Evolutionary conservation across 2,329 filamentous ascomycete species (phyloP).

Genomic region (Pseudogymnoascus sp.): DNA sequence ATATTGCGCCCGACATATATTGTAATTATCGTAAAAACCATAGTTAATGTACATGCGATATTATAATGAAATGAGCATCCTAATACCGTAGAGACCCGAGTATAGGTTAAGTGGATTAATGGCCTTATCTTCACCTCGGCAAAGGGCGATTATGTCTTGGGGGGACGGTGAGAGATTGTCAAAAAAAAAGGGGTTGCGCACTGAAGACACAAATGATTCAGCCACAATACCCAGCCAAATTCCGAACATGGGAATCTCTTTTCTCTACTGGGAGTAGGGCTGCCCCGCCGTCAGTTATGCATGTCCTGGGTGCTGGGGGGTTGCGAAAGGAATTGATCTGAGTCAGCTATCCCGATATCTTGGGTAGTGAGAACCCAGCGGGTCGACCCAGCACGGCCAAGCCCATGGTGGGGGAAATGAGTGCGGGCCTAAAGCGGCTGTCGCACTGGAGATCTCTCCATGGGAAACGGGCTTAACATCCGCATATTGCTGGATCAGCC

Average conservation of each 20-base stretch:
- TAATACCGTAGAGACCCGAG: neutral
- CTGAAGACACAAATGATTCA: neutral
- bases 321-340: neutral
- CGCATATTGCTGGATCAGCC: constrained; percentile 7
- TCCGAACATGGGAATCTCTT: neutral
- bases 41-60: constrained; percentile 4
- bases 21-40: constrained; percentile 1
- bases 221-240: neutral
- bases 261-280: neutral
- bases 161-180: neutral
- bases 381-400: neutral
- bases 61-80: neutral
- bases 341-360: constrained; percentile 8
- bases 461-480: constrained; percentile 7
- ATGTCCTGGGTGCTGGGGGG: neutral
- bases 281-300: constrained; percentile 7
- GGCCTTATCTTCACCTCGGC: neutral
- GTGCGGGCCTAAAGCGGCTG: neutral
- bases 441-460: constrained; percentile 7
- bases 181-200: neutral
- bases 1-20: neutral
- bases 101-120: neutral
- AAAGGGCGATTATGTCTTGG: neutral
- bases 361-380: constrained; percentile 1
- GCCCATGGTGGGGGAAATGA: constrained; percentile 7